These are phyloP conservation scores for Aspergillus avenaceus DNA, from an alignment of 495 filamentous ascomycete species.

Conservation along the genomic window DNA sequence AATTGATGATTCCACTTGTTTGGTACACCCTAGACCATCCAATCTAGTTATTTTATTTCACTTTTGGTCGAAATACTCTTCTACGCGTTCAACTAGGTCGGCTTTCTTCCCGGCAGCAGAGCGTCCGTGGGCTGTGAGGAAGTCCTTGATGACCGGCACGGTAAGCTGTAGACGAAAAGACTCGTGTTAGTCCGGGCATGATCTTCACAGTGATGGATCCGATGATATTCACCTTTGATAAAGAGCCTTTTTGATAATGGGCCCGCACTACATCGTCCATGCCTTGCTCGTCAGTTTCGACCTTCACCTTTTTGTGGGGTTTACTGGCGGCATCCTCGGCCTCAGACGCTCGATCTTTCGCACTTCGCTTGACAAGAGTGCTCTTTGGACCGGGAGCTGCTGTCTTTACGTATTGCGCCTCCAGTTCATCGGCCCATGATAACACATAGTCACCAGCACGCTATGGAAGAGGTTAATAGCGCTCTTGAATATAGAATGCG, in stretches of 20 bases:
- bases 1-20: too few relatives aligned
- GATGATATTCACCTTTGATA: conserved; percentile 51
- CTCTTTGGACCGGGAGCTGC: conserved; percentile 32
- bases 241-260: conserved; percentile 52
- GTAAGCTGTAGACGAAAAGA: conserved; percentile 49
- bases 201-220: neutral
- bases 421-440: conserved; percentile 69
- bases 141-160: conserved; percentile 64
- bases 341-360: conserved; percentile 27
- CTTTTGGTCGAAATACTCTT: conserved; percentile 68
- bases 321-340: conserved; percentile 23
- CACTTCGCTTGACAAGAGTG: conserved; percentile 43
- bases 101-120: conserved; percentile 67
- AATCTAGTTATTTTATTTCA: neutral
- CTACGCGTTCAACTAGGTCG: conserved; percentile 73
- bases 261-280: conserved; percentile 57
- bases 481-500: neutral
- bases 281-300: conserved; percentile 34
- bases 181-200: neutral
- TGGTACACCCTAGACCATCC: too few relatives aligned
- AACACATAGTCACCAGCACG: conserved; percentile 72
- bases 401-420: conserved; percentile 45
- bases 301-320: conserved; percentile 49
- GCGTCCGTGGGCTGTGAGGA: conserved; percentile 58
- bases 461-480: conserved; percentile 20